A percentile compares a stretch with the other conserved stretches of the same genome.
These are phyloP conservation scores for Yarrowia sp. DNA, from an alignment of 805 yeast species.

Conservation along the genomic window DNA sequence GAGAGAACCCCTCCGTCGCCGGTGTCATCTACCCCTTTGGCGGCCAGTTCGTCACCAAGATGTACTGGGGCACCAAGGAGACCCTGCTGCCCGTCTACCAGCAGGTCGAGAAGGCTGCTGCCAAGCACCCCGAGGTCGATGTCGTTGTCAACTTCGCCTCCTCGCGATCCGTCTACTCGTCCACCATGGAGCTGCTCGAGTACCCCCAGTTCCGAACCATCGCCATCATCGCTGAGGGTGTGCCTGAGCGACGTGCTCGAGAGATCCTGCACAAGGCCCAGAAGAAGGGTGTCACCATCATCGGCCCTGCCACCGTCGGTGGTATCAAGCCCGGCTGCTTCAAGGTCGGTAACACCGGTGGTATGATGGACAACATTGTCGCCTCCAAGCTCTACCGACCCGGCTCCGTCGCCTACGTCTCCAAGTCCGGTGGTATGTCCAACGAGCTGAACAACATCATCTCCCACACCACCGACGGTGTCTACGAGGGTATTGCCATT, in stretches of 20 bases:
- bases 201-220: conserved; percentile 48
- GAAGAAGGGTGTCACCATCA: conserved; percentile 47
- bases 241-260: conserved; percentile 50
- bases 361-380: conserved; percentile 51
- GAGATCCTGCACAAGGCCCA: conserved; percentile 46
- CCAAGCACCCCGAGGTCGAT: conserved; percentile 48
- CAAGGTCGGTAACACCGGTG: conserved; percentile 51
- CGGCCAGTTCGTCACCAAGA: conserved; percentile 46
- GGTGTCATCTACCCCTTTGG: conserved; percentile 50
- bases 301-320: conserved; percentile 50
- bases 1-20: conserved; percentile 47
- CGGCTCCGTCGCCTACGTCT: conserved; percentile 49
- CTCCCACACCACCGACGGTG: conserved; percentile 47
- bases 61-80: conserved; percentile 53
- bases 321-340: conserved; percentile 51
- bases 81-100: conserved; percentile 48
- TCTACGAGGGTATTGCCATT: conserved; percentile 61
- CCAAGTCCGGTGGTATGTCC: conserved; percentile 51
- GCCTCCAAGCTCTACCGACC: conserved; percentile 50
- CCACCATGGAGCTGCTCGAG: conserved; percentile 49
- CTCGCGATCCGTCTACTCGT: conserved; percentile 47
- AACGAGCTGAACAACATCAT: conserved; percentile 49
- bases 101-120: conserved; percentile 43
- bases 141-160: conserved; percentile 50
- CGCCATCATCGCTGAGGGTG: conserved; percentile 51